Evolutionary conservation across 257 asterid genomes (phyloP), one percentile per base, ranked within the genome.

Genomic region (Anisodus acutangulus): DNA sequence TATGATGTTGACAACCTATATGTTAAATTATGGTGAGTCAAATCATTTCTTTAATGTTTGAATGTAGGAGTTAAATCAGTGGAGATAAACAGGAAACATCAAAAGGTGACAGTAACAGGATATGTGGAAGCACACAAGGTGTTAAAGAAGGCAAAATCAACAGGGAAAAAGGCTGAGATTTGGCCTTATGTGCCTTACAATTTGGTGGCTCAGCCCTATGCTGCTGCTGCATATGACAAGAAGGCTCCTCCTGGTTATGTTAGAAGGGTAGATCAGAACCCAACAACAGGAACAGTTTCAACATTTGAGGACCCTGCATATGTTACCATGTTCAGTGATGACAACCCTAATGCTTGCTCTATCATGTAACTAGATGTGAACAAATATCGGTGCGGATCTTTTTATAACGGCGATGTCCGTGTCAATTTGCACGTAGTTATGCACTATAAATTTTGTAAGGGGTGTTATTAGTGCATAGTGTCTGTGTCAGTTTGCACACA

Each of bases 121-220:
- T 91, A 87, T 47, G 89, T 89, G 47, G 98, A 93, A 79, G 85
- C 88, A 72, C 88, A 87, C 88, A 93, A 93, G 85, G 98, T 93
- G 86, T 84, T 94, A 88, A 93, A 90, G 91, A 91, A 89, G 83
- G 98, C 97, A 0, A 90, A 91, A 70, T 85, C 97, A 55, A 95
- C 95, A 37, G 98, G 98, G 67, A 95, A 94, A 80, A 94, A 93
- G 89, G 92, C 91, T 9, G 98, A 94, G 90, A 87, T 93, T 39
- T 95, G 98, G 98, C 98, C 98, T 3, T 95, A 95, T 69, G 94
- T 93, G 31, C 98, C 98, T 0, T 94, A 95, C 88, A 90, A 91
- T 82, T 88, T 94, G 83, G 98, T 95, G 88, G 97, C 98, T 69
- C 97, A 92, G 84, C 98, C 98, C 5, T 94, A 95, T 78, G 91